Percentiles rank a stretch among this genome's conserved stretches.
Evolutionary conservation across 345 rosid genomes (phyloP).

Genomic region (Psidium friedrichsthalianum): DNA sequence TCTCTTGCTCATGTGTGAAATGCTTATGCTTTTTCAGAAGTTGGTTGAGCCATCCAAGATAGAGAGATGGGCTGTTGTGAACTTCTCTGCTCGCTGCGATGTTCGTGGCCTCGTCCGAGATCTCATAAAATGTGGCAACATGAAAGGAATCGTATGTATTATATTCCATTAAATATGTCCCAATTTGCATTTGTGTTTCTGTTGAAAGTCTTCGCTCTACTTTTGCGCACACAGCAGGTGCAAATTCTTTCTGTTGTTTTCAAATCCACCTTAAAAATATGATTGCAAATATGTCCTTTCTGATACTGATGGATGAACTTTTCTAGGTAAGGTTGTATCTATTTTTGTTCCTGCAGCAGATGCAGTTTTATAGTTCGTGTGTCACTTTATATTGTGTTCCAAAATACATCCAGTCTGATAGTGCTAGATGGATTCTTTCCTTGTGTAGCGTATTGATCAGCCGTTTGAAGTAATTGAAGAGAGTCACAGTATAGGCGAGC

Average conservation of each 20-base stretch:
- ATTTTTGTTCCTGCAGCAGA: neutral
- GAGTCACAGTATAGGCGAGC: conserved; percentile 27
- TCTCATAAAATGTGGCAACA: conserved; percentile 52
- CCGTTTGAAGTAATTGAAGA: conserved; percentile 36
- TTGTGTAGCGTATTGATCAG: conserved; percentile 10
- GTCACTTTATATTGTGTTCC: neutral
- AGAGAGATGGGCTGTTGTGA: conserved; percentile 75
- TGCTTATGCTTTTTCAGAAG: conserved; percentile 33
- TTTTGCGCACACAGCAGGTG: neutral
- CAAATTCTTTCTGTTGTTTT: neutral
- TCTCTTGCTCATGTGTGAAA: neutral
- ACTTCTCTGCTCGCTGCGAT: conserved; percentile 89
- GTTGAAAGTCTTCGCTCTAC: neutral
- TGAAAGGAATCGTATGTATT: conserved; percentile 83
- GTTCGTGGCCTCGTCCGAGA: conserved; percentile 30
- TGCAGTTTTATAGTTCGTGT: neutral
- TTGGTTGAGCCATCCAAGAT: conserved; percentile 61
- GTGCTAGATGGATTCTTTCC: neutral
- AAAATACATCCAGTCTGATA: neutral
- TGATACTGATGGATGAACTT: neutral
- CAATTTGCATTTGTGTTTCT: neutral
- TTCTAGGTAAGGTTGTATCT: neutral
- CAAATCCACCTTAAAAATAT: neutral
- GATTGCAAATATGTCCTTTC: neutral
- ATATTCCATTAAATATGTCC: neutral